Evolutionary conservation across 2,329 filamentous ascomycete species (phyloP), one percentile per base, ranked within the genome.

Genomic region (Fusarium camptoceras): DNA sequence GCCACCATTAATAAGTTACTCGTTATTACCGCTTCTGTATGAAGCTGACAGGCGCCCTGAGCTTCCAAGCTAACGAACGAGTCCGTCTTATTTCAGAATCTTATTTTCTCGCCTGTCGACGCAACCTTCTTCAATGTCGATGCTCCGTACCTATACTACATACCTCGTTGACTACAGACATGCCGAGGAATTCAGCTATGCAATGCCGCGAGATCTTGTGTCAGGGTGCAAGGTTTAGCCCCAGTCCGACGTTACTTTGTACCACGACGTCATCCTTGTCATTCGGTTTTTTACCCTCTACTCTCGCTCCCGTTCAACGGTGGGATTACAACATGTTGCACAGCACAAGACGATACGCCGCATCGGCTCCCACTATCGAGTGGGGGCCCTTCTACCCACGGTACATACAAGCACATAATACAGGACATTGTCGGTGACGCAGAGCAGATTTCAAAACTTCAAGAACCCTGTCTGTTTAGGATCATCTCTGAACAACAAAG

Each of bases 141-240:
- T 28, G 14, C 18, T 37, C 34, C 34, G 6, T n/a, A 18, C 18
- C 10, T 37, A 37, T n/a, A 18, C 34, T 37, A 11, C 18, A 18
- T 37, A 37, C 31, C 24, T 53, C 24, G 24, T 59, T 59, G 56
- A 67, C 30, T 59, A 55, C 67, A 60, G 64, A 49, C 73, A 70
- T 68, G 64, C 48, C 53, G 62, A 65, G 58, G 30, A 60, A 57
- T 56, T 64, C 65, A 73, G 66, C 73, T 71, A 71, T 68, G 67
- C 59, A 68, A 74, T 76, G 67, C 73, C 72, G 69, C 68, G 56
- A 73, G 73, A 76, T 76, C 73, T 76, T 54, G 73, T 73, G 48
- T 72, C 59, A 66, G 69, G 69, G 64, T 66, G 70, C 63, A 64
- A 71, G 64, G 70, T 64, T 68, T 54, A 59, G 59, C 58, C 69